Base-by-base conservation (phyloP, 352 stramenopile species). In the Globisporangium apiculatum region DNA sequence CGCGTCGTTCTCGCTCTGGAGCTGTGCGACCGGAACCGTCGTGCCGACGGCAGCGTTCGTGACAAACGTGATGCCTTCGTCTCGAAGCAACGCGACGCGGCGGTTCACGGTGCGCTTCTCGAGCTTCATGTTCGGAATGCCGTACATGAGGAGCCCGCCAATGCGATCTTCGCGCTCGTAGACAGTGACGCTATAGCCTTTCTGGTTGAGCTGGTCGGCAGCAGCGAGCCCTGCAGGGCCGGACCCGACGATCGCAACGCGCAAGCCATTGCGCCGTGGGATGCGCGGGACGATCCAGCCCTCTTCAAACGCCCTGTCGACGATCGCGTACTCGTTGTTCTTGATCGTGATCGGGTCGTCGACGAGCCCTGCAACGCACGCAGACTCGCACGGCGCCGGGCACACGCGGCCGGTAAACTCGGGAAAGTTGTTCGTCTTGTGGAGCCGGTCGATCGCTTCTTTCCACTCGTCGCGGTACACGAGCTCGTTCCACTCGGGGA, bases 401-500 rank as follows among this genome's bases (percentile, higher is more conserved):
- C 96, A 99, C 14, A 99, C 96, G 58, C 96, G 83, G 61, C 96
- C 96, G 0, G 96, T 99, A 67, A 99, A 99, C 77, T 99, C 96
- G 11, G 96, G 96, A 71, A 99, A 99, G 79, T 99, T 99, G 82
- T 99, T 99, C 59, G 96, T 99, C 76, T 97, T 97, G 77, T 98
- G 94, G 60, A 99, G 76, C 2, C 94, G 85, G 54, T 98, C 87
- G 68, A 96, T 97, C 38, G 96, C 96, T 62, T 98, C 95, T 57
- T 91, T 85, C 95, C 95, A 99, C 69, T 98, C 92, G 64, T 96
- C 92, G 57, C 98, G 95, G 78, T 93, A 98, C 40, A 99, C 96
- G 11, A 99, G 79, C 65, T 98, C 96, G 73, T 99, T 99, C 95
- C 95, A 99, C 79, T 99, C 96, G 2, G 96, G 96, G 63, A 99